These are phyloP conservation scores for Passiflora organensis DNA, from an alignment of 345 rosid species.

Conservation along the genomic window DNA sequence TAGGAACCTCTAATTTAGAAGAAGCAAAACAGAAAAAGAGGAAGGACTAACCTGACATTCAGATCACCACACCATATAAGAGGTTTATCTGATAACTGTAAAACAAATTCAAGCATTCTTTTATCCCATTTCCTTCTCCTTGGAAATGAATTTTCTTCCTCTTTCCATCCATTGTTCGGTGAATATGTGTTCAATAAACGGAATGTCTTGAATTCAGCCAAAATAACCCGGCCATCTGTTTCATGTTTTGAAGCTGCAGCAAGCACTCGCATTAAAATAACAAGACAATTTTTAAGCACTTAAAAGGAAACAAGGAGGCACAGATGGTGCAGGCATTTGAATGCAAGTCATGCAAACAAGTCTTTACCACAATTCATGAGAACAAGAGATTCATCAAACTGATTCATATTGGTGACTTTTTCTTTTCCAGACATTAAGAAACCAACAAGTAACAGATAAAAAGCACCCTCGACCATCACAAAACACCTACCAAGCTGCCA, in stretches of 20 bases:
- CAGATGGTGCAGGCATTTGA: background rate
- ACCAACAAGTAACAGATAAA: no score
- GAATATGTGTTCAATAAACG: constrained; percentile 74
- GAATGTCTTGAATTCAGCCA: constrained; percentile 78
- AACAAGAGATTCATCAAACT: no score
- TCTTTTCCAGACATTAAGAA: no score
- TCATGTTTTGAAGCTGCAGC: constrained; percentile 78
- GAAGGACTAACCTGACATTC: constrained; percentile 63
- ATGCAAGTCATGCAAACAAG: no score
- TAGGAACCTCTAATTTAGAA: background rate
- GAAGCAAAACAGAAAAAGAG: background rate
- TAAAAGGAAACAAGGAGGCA: background rate
- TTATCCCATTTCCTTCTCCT: constrained; percentile 98
- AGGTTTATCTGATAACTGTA: constrained; percentile 66
- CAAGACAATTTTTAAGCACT: background rate
- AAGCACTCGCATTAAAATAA: constrained; percentile 9
- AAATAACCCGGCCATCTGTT: constrained; percentile 90
- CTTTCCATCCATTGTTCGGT: constrained; percentile 99
- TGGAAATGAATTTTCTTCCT: constrained; percentile 80
- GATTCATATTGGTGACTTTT: no score
- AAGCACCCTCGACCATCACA: no score
- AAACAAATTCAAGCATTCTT: constrained; percentile 67
- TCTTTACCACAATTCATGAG: no score
- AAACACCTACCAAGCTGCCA: background rate
- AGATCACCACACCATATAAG: constrained; percentile 97